A percentile compares a stretch with the other conserved stretches of the same genome.
Conservation (phyloP, 2,329 filamentous ascomycete genomes). For the Cordyceps cicadae region DNA sequence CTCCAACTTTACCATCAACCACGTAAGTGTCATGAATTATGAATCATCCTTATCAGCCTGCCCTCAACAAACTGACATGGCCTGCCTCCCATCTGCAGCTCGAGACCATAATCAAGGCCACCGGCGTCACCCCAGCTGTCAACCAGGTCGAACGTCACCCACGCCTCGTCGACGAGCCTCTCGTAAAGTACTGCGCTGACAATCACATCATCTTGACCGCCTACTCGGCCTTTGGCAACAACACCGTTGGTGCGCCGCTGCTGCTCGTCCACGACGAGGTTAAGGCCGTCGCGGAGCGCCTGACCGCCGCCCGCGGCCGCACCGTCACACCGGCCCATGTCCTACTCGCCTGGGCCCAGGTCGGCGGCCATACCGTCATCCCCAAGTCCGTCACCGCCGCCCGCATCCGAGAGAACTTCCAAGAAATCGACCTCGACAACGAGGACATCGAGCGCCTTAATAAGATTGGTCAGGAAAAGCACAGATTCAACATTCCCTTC, state of each 20-base stretch:
- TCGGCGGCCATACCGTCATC: constrained; percentile 60
- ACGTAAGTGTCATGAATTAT: constrained; percentile 20
- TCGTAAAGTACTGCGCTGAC: constrained; percentile 51
- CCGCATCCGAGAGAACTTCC: constrained; percentile 62
- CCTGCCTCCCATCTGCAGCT: constrained; percentile 23
- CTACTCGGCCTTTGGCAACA: constrained; percentile 51
- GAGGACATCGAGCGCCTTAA: constrained; percentile 53
- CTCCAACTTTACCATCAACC: constrained; percentile 62
- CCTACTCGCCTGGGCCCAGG: constrained; percentile 49
- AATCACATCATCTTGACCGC: constrained; percentile 61
- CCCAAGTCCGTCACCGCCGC: constrained; percentile 64
- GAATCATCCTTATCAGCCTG: not conserved
- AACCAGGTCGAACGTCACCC: constrained; percentile 66
- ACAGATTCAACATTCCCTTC: constrained; percentile 37
- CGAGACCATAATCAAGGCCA: constrained; percentile 47
- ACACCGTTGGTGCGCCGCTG: constrained; percentile 36
- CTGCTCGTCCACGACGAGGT: constrained; percentile 50
- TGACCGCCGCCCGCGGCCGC: constrained; percentile 27
- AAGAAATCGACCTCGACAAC: constrained; percentile 53
- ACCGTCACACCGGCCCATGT: constrained; percentile 35
- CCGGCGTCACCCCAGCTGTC: constrained; percentile 50
- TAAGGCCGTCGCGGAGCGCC: constrained; percentile 45
- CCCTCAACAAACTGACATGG: not conserved
- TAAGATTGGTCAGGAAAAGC: constrained; percentile 42
- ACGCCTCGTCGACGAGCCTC: constrained; percentile 47